These are phyloP conservation scores for Botrytis byssoidea DNA, from an alignment of 2,329 filamentous ascomycete species.

Conservation along the genomic window DNA sequence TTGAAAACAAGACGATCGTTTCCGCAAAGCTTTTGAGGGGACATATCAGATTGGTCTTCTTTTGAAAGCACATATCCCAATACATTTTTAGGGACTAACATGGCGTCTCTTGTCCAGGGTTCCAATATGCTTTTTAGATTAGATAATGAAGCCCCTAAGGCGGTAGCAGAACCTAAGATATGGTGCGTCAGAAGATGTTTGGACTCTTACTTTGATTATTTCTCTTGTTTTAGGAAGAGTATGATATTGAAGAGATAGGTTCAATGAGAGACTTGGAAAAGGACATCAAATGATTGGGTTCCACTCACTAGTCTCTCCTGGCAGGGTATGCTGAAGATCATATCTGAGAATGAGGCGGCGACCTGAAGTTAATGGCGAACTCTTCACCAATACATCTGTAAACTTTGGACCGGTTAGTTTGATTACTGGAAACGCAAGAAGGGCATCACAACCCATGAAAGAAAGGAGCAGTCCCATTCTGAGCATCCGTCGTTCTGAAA, in stretches of 20 bases:
- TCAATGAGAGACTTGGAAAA: background rate
- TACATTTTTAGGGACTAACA: background rate
- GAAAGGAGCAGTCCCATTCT: background rate
- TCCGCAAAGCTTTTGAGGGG: background rate
- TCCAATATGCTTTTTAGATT: background rate
- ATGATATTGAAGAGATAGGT: too few species aligned
- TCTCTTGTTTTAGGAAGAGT: background rate
- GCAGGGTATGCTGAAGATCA: background rate
- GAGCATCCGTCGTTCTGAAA: background rate
- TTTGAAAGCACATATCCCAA: background rate
- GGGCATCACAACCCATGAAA: background rate
- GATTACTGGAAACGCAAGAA: background rate
- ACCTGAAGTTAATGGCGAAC: background rate
- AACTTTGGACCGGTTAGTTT: background rate
- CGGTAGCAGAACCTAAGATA: background rate
- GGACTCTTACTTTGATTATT: background rate
- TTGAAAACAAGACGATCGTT: background rate
- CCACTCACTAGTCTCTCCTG: background rate
- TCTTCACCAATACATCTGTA: background rate
- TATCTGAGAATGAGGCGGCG: background rate
- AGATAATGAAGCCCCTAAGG: background rate
- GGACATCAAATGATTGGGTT: background rate
- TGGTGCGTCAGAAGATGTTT: background rate
- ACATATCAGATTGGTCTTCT: background rate
- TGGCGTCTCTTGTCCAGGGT: background rate